Evolutionary conservation across 2,329 filamentous ascomycete species (phyloP), one percentile per base, ranked within the genome.

Genomic region (Nemania sp.): DNA sequence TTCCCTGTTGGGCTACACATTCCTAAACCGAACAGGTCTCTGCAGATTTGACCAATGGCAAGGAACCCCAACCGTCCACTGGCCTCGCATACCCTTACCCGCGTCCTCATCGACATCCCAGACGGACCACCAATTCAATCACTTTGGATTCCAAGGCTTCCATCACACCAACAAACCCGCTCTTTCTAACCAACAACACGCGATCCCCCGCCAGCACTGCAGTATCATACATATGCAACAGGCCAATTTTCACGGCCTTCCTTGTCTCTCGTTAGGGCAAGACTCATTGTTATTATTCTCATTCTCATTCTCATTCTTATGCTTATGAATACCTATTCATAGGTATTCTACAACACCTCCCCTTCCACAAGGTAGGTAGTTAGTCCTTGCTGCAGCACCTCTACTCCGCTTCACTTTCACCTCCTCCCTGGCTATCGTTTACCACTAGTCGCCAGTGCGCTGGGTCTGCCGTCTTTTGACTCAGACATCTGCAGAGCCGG

Each of bases 21-120:
- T 76, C 74, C 73, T 71, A 70, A 70, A 68, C 64, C 43, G 70
- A 66, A 27, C 56, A 47, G 20, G 24, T 64, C 65, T 70, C 63
- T 64, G 67, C 54, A 64, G 65, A 59, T 29, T 66, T 22, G 56
- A 58, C 73, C 73, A 76, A 76, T 74, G 62, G 58, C 57, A 10
- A 41, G 38, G 13, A 41, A 15, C 29, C 38, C 15, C 24, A 43
- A 24, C 51, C 32, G 29, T 62, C 47, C 52, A 38, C n/a, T 56
- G 27, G 54, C 57, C 32, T 58, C 47, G 38, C 53, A 56, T 47
- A 24, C 45, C 67, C 62, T 35, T 52, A 53, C 51, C 20, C 43
- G 47, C 51, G 26, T 62, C 57, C 29, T 56, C 8, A 11, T 43
- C 26, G 22, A 15, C 52, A 54, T 53, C 64, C 35, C 64, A 52